Base-by-base conservation (phyloP, 176 grass and related monocot species). In the Rhynchospora pubera region DNA sequence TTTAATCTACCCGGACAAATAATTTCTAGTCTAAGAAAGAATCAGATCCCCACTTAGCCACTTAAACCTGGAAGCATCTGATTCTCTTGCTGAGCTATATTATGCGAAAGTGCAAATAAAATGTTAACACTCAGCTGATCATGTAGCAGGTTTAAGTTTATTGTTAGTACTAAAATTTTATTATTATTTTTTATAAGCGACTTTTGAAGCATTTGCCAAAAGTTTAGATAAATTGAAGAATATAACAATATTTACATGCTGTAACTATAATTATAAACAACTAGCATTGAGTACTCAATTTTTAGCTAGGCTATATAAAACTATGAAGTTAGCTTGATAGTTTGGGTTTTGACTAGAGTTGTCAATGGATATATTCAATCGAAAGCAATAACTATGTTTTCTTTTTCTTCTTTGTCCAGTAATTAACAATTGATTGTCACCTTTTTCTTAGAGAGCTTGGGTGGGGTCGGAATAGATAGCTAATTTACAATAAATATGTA, bases 21-120 rank as follows among this genome's bases (percentile, higher is more conserved):
- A 76, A 76, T 55, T 28, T 76, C 5, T 55, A 55, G 71, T 15
- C 71, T 76, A 76, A 76, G 48, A 28, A 75, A 75, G 71, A 76
- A 76, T 76, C 71, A 1, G 71, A 55, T 76, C 21, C 71, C 71
- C 71, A 76, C 71, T 55, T 55, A 18, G 32, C 71, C 48, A 70
- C 66, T 45, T 70, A 45, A 46, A 1, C 66, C 42, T 28, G 13
- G 47, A 51, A 76, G 71, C 71, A 76, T 76, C 71, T 76, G 71
- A 76, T 76, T 30, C 71, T 53, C 16, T n/a, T 52, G 24, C 23
- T 44, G 18, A 68, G 34, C n/a, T 68, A 68, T 18, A 76, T 30
- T 53, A 55, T 21, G 22, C 10, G 30, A 30, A 76, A 55, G 50
- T 23, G 22, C 5, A 55, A 30, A 16, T n/a, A 76, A 30, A 18